Evolutionary conservation across 257 asterid species (phyloP).

Genomic region (Cinchona pubescens): DNA sequence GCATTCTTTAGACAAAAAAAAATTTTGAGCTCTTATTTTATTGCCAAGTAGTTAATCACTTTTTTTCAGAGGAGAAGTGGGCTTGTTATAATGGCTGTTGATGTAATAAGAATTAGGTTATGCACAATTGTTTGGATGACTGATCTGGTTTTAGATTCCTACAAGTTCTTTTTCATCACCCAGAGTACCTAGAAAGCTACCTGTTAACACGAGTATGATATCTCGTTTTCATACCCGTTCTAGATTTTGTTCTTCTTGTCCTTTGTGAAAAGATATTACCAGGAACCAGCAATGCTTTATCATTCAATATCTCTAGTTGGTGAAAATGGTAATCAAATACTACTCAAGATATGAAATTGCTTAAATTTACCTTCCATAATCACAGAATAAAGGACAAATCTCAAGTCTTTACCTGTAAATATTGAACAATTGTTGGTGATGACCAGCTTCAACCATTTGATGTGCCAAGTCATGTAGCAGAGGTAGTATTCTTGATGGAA

Average conservation of each 20-base stretch:
- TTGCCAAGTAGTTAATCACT: not conserved
- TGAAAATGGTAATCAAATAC: not conserved
- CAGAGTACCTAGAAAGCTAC: not conserved
- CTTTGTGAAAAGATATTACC: not conserved
- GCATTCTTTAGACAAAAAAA: not conserved
- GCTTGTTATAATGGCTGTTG: too few relatives aligned
- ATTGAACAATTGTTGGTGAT: constrained; percentile 60
- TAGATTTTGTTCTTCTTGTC: not conserved
- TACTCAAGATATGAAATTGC: not conserved
- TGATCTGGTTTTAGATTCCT: not conserved
- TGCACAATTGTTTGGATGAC: too few relatives aligned
- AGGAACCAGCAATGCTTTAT: not conserved
- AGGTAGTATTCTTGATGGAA: constrained; percentile 77
- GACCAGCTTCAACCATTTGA: constrained; percentile 86
- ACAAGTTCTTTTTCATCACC: not conserved
- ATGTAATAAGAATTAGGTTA: not conserved
- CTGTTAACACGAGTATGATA: not conserved
- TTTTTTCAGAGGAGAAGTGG: not conserved
- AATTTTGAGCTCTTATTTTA: not conserved
- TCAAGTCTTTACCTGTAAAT: constrained; percentile 51
- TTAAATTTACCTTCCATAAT: not conserved
- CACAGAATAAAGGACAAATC: not conserved
- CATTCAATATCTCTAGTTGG: not conserved
- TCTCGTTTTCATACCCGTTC: not conserved
- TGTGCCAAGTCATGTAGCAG: constrained; percentile 58